Evolutionary conservation across 176 grass and related monocot genomes (phyloP).

Genomic region (Oryza glaberrima): DNA sequence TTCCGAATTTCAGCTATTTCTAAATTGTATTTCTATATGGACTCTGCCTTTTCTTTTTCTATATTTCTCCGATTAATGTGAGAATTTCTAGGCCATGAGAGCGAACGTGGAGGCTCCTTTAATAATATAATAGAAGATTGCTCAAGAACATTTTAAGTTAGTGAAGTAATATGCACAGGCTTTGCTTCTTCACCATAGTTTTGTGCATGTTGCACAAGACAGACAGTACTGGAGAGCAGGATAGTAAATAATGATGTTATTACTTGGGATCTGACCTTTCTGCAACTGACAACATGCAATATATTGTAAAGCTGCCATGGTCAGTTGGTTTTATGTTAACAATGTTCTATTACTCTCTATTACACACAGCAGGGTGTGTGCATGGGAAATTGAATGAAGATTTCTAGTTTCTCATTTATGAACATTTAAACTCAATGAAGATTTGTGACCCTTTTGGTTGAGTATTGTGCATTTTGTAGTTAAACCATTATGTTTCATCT

Average conservation of each 20-base stretch:
- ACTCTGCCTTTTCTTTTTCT: too few species aligned
- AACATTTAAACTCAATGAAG: background rate
- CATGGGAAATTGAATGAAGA: background rate
- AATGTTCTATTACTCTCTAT: background rate
- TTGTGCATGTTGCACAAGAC: background rate
- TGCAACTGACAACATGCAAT: conserved; percentile 5
- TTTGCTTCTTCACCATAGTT: conserved; percentile 23
- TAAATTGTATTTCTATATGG: too few species aligned
- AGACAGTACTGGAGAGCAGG: background rate
- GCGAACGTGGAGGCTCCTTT: too few species aligned
- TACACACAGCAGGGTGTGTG: background rate
- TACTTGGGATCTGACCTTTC: background rate
- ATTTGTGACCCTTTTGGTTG: background rate
- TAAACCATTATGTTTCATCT: background rate
- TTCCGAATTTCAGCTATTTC: too few species aligned
- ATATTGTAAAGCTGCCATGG: background rate
- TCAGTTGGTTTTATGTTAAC: background rate
- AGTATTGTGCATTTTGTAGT: background rate
- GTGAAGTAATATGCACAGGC: background rate
- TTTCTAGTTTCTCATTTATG: background rate
- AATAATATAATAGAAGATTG: background rate
- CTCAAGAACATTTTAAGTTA: background rate
- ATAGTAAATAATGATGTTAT: background rate
- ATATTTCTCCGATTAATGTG: too few species aligned
- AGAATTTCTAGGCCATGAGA: too few species aligned